Conservation (phyloP, 257 asterid genomes). For the Solanum chmielewskii region DNA sequence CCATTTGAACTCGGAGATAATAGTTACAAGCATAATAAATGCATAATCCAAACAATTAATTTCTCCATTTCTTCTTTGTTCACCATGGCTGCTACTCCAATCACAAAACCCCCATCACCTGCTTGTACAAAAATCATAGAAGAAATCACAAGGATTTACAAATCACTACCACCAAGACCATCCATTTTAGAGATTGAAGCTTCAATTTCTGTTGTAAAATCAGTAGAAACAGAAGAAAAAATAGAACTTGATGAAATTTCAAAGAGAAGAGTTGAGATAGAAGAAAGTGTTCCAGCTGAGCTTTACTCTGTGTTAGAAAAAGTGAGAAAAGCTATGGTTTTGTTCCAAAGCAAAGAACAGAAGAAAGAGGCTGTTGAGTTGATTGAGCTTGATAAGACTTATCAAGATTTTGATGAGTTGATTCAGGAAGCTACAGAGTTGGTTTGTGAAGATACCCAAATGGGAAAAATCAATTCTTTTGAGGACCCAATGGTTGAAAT, state of each 20-base stretch:
- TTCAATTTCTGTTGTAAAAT: conserved; percentile 44
- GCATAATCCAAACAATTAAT: not conserved
- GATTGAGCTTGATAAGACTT: conserved; percentile 44
- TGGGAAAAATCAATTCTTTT: not conserved
- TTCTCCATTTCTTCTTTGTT: not conserved
- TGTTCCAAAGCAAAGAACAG: conserved; percentile 39
- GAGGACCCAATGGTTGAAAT: conserved; percentile 24
- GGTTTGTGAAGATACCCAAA: conserved; percentile 31
- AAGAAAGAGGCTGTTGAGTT: conserved; percentile 52
- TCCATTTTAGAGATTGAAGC: conserved; percentile 58
- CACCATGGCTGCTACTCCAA: conserved; percentile 31
- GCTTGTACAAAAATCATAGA: conserved; percentile 32
- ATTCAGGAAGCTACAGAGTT: conserved; percentile 49
- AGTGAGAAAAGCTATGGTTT: conserved; percentile 32
- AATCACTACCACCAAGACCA: conserved; percentile 53
- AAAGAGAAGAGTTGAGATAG: conserved; percentile 17
- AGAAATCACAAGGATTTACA: conserved; percentile 55
- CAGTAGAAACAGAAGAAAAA: conserved; percentile 34
- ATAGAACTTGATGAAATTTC: conserved; percentile 41
- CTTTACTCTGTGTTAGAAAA: conserved; percentile 39
- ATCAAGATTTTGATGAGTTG: conserved; percentile 42
- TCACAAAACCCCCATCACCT: conserved; percentile 21
- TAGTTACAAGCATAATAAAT: not conserved
- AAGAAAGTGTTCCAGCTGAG: conserved; percentile 29
- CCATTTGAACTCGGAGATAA: not conserved